Evolutionary conservation across 345 rosid genomes (phyloP).

Genomic region (Barbarea vulgaris): DNA sequence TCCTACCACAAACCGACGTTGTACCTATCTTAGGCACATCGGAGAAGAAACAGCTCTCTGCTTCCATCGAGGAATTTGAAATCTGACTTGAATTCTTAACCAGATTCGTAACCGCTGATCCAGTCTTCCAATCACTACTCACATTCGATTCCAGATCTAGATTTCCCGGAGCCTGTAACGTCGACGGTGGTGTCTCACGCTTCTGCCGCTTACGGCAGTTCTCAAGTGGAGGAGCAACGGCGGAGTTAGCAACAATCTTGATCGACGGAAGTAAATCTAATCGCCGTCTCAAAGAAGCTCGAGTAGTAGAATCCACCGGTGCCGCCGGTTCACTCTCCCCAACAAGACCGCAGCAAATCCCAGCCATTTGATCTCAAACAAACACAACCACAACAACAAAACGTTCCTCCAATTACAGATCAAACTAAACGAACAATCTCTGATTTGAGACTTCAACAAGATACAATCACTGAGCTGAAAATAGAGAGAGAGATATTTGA

Average conservation of each 20-base stretch:
- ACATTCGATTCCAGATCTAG: too few species aligned
- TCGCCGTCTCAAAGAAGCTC: constrained; percentile 50
- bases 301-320: constrained; percentile 15
- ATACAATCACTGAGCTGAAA: constrained; percentile 10
- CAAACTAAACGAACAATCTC: background rate
- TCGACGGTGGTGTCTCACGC: too few species aligned
- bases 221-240: background rate
- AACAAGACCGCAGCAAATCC: constrained; percentile 75
- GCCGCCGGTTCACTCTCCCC: constrained; percentile 41
- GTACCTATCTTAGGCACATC: constrained; percentile 59
- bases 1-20: too few species aligned
- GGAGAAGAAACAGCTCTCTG: background rate
- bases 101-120: background rate
- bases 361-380: constrained; percentile 52
- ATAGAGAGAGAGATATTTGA: background rate
- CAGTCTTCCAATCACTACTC: background rate
- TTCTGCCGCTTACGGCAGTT: constrained; percentile 40
- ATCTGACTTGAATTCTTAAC: background rate
- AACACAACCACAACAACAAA: background rate
- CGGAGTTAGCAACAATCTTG: constrained; percentile 38
- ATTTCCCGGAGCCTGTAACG: too few species aligned
- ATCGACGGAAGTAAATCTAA: background rate
- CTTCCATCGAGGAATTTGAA: constrained; percentile 4
- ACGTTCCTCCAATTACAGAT: background rate
- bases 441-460: background rate